Evolutionary conservation across 2,329 filamentous ascomycete genomes (phyloP).

Genomic region (Thielaviopsis populi): DNA sequence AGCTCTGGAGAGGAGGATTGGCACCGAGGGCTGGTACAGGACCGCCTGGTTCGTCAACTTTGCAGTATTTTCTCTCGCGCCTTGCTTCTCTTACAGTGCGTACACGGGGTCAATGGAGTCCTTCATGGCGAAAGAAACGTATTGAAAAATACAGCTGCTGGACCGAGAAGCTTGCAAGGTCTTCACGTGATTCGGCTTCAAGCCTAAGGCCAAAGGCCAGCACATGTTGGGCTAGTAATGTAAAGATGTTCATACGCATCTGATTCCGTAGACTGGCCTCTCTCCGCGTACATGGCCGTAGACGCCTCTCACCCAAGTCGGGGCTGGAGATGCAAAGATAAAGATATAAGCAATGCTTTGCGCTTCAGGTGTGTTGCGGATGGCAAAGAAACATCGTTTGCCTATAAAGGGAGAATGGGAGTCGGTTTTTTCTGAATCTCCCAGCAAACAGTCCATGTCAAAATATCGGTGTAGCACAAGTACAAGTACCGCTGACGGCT

Average conservation of each 20-base stretch:
- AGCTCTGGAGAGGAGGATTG: background rate
- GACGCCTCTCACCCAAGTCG: background rate
- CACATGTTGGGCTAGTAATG: background rate
- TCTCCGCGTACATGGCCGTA: background rate
- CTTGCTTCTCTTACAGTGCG: background rate
- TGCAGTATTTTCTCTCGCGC: background rate
- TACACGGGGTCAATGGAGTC: background rate
- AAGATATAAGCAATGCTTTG: background rate
- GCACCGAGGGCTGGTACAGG: background rate
- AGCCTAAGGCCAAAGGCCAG: background rate
- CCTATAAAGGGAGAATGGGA: constrained; percentile 2
- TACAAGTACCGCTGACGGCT: background rate
- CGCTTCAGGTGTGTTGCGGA: background rate
- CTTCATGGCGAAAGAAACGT: background rate
- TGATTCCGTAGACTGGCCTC: background rate
- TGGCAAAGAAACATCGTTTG: background rate
- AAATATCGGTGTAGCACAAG: background rate
- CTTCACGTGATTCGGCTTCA: background rate
- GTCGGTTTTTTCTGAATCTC: background rate
- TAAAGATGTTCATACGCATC: background rate
- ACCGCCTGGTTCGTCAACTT: background rate
- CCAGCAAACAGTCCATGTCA: background rate
- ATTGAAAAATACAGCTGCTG: background rate
- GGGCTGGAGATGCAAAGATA: too few relatives aligned
- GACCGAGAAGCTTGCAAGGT: background rate